Evolutionary conservation across 352 stramenopile species (phyloP), one percentile per base, ranked within the genome.

Genomic region (Phytophthora lateralis): DNA sequence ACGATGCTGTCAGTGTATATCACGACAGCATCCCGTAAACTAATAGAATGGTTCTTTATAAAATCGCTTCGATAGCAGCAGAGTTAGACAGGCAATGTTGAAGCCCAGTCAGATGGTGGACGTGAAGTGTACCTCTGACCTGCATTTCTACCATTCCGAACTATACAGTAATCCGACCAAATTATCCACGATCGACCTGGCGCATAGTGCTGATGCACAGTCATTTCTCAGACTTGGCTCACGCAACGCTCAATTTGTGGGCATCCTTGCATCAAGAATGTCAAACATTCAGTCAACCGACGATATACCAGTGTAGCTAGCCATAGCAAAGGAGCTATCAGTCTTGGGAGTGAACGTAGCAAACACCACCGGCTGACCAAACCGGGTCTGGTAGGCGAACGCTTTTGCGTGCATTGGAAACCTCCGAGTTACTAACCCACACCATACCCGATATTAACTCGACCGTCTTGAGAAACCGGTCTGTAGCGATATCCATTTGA

Each of bases 181-280:
- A 35, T 12, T 11, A 12, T 35, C 6, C 29, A 12, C 29, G 29
- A 35, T 35, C 6, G 10, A 35, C 10, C 6, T 14, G 29, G 6
- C 29, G 29, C 39, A 29, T 8, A 8, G 27, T 7, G 46, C 32
- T 18, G 29, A 54, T 15, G 46, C 46, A 17, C 30, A 42, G 29
- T 53, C 46, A 17, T 53, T 53, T n/a, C 45, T 27, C 9, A 54
- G 18, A 4, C 30, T 54, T 17, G 30, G 17, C 15, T 27, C n/a
- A n/a, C 46, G 20, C 29, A 11, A 20, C 32, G 30, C 32, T 54
- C 30, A 17, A n/a, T 41, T 54, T 6, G n/a, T 35, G 10, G 29
- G 29, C 29, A 35, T 35, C 7, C 7, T 35, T 14, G 29, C 29
- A 35, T 35, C 42, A 8, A 48, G 42, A 10, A 35, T 15, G 42